Percentiles rank a stretch among this genome's conserved stretches.
Evolutionary conservation across 139 green algal genomes (phyloP).

Genomic region (Nannochloris sp.): DNA sequence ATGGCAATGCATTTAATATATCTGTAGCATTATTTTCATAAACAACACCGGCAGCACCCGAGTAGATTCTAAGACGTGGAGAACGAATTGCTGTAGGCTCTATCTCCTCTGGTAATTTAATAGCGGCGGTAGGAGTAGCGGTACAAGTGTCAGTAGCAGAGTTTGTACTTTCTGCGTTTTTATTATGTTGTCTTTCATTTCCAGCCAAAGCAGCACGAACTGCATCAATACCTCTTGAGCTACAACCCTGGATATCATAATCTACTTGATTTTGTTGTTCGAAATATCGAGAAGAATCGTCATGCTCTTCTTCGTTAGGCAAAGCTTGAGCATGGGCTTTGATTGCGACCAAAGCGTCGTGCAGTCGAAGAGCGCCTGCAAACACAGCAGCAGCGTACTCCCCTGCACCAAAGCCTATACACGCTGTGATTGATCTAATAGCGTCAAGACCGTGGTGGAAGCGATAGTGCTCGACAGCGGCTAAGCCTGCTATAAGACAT

Average conservation of each 20-base stretch:
- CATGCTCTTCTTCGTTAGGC: no score
- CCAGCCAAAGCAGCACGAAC: no score
- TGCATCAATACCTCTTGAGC: no score
- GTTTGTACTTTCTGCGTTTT: no score
- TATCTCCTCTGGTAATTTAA: no score
- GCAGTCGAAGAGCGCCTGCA: not conserved
- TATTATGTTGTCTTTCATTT: no score
- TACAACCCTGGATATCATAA: no score
- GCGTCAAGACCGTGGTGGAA: not conserved
- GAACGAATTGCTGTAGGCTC: no score
- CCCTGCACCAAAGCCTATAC: not conserved
- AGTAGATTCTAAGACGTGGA: not conserved
- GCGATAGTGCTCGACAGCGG: not conserved
- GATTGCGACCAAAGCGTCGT: not conserved
- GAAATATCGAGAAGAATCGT: no score
- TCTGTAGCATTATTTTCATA: not conserved
- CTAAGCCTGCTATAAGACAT: not conserved
- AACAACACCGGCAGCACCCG: not conserved
- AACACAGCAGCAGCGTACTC: not conserved
- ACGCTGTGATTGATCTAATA: not conserved
- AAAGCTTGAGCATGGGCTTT: not conserved
- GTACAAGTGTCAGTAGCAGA: no score
- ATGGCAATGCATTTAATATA: not conserved
- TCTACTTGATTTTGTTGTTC: no score
- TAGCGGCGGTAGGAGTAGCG: no score